Evolutionary conservation across 2,329 filamentous ascomycete genomes (phyloP).

Genomic region (Aspergillus nomiae): DNA sequence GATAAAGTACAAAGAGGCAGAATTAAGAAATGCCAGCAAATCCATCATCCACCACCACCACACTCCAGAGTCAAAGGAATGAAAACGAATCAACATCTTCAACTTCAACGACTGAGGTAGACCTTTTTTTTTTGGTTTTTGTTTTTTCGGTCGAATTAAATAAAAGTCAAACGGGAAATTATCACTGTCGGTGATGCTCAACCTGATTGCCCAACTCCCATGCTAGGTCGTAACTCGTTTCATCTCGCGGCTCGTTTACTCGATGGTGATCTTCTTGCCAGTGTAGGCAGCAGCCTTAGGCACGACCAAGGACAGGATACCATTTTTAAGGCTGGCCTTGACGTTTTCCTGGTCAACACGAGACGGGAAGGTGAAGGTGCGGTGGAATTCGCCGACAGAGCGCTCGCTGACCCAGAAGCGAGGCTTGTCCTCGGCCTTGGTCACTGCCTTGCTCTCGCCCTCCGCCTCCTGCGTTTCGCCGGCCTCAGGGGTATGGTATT

Average conservation of each 20-base stretch:
- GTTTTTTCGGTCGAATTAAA: neutral
- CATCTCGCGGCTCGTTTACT: slow-evolving; percentile 42
- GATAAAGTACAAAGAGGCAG: neutral
- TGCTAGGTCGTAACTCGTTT: neutral
- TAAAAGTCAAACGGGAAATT: neutral
- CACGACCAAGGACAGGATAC: slow-evolving; percentile 58
- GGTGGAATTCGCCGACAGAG: slow-evolving; percentile 60
- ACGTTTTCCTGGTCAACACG: slow-evolving; percentile 61
- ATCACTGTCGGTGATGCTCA: neutral
- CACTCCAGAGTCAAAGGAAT: neutral
- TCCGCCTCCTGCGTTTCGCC: slow-evolving; percentile 48
- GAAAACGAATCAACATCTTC: neutral
- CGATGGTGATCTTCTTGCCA: slow-evolving; percentile 57
- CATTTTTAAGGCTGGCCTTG: slow-evolving; percentile 62
- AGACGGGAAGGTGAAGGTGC: slow-evolving; percentile 60
- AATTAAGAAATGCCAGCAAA: slow-evolving; percentile 6
- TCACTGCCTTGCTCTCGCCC: slow-evolving; percentile 24
- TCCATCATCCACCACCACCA: neutral
- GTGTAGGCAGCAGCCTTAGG: slow-evolving; percentile 56
- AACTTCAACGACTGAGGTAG: neutral
- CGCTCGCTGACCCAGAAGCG: slow-evolving; percentile 64
- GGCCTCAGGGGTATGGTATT: slow-evolving; percentile 38
- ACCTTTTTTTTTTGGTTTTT: neutral
- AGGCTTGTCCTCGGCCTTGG: slow-evolving; percentile 28
- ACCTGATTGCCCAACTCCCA: neutral